phyloP scores from a whole-genome alignment of 2,329 filamentous ascomycete species.

The Tricladium varicosporioides region DNA sequence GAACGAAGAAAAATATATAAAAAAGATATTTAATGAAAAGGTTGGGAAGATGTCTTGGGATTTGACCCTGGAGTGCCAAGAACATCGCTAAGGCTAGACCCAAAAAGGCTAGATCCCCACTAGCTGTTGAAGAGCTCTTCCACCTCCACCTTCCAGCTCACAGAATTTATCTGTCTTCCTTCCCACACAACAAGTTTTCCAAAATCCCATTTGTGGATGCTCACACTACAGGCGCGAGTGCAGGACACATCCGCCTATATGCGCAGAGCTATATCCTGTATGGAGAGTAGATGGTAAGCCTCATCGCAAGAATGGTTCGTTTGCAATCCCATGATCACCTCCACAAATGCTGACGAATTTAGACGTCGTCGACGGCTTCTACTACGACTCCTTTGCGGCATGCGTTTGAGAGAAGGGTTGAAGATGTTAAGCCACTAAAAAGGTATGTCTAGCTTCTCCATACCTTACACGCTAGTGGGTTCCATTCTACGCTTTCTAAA shows the following conservation, averaged over 20 bases:
- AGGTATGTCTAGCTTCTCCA: constrained; percentile 59
- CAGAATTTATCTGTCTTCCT: constrained; percentile 5
- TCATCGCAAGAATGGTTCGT: constrained; percentile 32
- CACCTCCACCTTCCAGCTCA: neutral
- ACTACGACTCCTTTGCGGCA: constrained; percentile 58
- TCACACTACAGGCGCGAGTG: constrained; percentile 20
- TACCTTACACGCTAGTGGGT: neutral
- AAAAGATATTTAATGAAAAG: too few relatives aligned
- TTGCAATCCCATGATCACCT: neutral
- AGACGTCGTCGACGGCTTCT: constrained; percentile 48
- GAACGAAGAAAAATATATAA: too few relatives aligned
- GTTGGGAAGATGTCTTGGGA: too few relatives aligned
- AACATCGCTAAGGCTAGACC: too few relatives aligned
- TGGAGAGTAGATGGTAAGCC: constrained; percentile 17
- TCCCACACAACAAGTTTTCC: neutral
- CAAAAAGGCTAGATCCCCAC: too few relatives aligned
- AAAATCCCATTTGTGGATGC: neutral
- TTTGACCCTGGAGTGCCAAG: too few relatives aligned
- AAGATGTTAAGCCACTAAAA: constrained; percentile 84
- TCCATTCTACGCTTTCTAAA: neutral
- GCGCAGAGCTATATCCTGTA: constrained; percentile 13
- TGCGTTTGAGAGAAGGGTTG: constrained; percentile 76
- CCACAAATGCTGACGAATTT: neutral
- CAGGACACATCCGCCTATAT: constrained; percentile 29
- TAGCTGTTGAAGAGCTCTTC: neutral